Evolutionary conservation across 768 basidiomycete genomes (phyloP), one percentile per base, ranked within the genome.

Genomic region (Mycena epipterygia): DNA sequence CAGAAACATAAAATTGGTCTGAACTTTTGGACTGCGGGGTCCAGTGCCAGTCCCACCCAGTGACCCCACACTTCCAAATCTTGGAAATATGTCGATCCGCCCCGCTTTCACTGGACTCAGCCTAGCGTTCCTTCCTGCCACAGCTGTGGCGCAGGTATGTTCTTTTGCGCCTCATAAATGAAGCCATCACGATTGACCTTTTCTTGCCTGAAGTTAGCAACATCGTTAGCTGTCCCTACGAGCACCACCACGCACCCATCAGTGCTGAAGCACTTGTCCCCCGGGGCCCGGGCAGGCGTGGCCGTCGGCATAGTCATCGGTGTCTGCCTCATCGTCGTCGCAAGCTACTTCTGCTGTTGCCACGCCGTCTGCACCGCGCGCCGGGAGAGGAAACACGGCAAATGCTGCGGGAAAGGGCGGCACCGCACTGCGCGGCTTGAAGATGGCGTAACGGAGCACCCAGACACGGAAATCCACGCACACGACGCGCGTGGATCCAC

Each of bases 271-370:
- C 42, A 44, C 42, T n/a, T 44, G 42, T 44, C 42, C 21, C 21
- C 42, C 21, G 4, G 42, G 21, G 42, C 21, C 42, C 21, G 21
- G 6, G 42, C n/a, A 11, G 49, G 29, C 49, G 29, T 29, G 14
- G 27, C 52, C 25, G 52, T 14, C 0, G 29, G 51, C 0, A 33
- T 46, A 14, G n/a, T 30, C n/a, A 30, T 57, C 41, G 42, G 53
- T 29, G 39, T 65, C 25, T 21, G 35, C 64, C 16, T 46, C 41
- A 65, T 65, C 42, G 53, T 65, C 30, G 5, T 65, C 53, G 64
- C 64, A 41, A 65, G 64, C 53, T 65, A 65, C 42, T 56, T 65
- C 14, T 65, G 64, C 42, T 65, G 64, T 53, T 65, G 64, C 64
- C 42, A 35, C 23, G 27, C 53, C n/a, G 53, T 46, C 32, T 61